phyloP scores from a whole-genome alignment of 2,329 filamentous ascomycete genomes.

The Myriosclerotinia curreyana region DNA sequence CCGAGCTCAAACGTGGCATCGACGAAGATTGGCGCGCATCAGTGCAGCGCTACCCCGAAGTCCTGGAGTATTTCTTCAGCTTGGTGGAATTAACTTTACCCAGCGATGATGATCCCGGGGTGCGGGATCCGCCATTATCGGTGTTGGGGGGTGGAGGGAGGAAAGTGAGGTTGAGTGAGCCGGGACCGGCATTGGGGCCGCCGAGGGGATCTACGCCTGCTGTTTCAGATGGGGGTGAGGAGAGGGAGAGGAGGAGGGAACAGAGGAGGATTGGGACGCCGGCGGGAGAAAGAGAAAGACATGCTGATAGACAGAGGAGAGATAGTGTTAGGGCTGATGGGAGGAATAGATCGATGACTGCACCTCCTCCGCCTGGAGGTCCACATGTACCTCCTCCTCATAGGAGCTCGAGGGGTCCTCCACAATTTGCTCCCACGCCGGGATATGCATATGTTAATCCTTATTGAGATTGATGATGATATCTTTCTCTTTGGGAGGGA shows the following conservation, averaged over 20 bases:
- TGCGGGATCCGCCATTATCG: constrained; percentile 59
- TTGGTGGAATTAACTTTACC: constrained; percentile 66
- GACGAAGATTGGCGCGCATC: constrained; percentile 76
- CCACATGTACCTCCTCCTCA: constrained; percentile 14
- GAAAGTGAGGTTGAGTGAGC: constrained; percentile 34
- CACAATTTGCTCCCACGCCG: constrained; percentile 22
- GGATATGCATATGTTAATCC: constrained; percentile 26
- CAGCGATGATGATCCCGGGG: constrained; percentile 55
- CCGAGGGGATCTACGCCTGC: constrained; percentile 27
- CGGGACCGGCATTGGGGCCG: constrained; percentile 27
- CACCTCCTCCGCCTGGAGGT: constrained; percentile 24
- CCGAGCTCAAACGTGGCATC: constrained; percentile 66
- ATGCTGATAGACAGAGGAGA: constrained; percentile 20
- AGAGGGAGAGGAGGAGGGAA: constrained; percentile 24
- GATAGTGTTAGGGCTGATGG: constrained; percentile 24
- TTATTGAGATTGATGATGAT: constrained; percentile 18
- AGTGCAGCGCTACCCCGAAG: constrained; percentile 73
- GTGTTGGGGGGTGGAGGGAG: constrained; percentile 35
- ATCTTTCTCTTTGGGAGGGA: neutral
- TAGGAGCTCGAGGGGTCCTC: constrained; percentile 9
- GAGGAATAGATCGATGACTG: constrained; percentile 21
- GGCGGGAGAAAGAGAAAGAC: constrained; percentile 16
- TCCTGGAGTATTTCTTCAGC: constrained; percentile 77
- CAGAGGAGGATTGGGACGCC: constrained; percentile 23
- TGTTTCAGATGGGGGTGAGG: constrained; percentile 23